These are phyloP conservation scores for Raphanus sativus DNA, from an alignment of 345 rosid genomes.

Conservation along the genomic window DNA sequence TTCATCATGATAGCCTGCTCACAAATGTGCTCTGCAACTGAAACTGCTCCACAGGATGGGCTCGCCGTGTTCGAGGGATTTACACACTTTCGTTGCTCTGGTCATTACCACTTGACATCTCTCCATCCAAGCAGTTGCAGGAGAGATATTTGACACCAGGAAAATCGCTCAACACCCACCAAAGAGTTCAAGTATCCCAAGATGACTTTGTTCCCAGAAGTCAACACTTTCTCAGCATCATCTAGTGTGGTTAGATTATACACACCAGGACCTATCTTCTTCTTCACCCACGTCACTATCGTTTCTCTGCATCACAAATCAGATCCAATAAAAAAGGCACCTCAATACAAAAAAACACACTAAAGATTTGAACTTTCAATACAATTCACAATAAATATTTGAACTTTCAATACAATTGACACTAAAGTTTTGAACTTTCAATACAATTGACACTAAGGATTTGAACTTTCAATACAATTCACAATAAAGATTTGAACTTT, in stretches of 20 bases:
- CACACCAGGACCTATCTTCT: constrained; percentile 91
- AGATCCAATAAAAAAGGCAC: constrained; percentile 1
- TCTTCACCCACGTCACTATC: constrained; percentile 94
- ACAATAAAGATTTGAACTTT: neutral
- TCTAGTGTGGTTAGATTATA: constrained; percentile 72
- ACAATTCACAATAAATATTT: neutral
- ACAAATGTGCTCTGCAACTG: too few relatives aligned
- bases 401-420: neutral
- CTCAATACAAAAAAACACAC: neutral
- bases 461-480: neutral
- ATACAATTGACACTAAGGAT: neutral
- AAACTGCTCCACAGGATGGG: too few relatives aligned
- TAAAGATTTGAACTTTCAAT: neutral
- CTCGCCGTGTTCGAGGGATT: too few relatives aligned
- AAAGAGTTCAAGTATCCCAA: constrained; percentile 90
- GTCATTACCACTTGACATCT: too few relatives aligned
- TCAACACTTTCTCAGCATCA: constrained; percentile 79
- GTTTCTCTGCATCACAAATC: constrained; percentile 70
- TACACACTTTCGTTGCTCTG: too few relatives aligned
- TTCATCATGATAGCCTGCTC: too few relatives aligned
- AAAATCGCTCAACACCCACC: constrained; percentile 85
- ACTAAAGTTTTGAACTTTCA: neutral
- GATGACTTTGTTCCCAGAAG: constrained; percentile 74
- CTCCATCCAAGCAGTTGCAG: too few relatives aligned
- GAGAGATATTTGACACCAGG: too few relatives aligned